A percentile compares a stretch with the other conserved stretches of the same genome.
These are phyloP conservation scores for Mortierella sp. DNA, from an alignment of 371 early-diverging fungal species.

Conservation along the genomic window DNA sequence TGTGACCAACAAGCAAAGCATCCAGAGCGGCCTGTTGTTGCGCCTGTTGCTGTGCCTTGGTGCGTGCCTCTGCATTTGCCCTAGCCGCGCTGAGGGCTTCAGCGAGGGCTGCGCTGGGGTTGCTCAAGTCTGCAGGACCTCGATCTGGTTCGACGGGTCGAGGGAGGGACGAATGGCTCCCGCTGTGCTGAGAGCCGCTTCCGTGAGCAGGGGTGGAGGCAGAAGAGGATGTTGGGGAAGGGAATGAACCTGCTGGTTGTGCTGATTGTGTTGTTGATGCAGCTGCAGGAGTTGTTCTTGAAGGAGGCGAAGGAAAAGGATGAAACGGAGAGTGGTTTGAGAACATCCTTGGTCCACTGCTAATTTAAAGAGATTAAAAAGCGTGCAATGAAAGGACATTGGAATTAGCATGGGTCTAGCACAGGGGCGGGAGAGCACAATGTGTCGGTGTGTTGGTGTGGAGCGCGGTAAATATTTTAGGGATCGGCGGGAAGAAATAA, in stretches of 20 bases:
- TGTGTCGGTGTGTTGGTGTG: background rate
- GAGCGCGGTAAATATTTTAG: background rate
- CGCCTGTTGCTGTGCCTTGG: conserved; percentile 3
- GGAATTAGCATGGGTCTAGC: background rate
- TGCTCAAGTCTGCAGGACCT: conserved; percentile 33
- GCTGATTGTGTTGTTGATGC: background rate
- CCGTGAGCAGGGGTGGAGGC: background rate
- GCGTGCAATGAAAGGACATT: background rate
- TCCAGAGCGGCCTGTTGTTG: background rate
- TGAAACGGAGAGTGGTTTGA: conserved; percentile 19
- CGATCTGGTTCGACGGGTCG: conserved; percentile 26
- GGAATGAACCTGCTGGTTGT: background rate
- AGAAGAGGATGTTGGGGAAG: conserved; percentile 3
- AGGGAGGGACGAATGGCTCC: background rate
- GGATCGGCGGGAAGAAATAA: conserved; percentile 10
- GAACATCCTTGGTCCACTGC: conserved; percentile 7
- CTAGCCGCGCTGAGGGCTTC: conserved; percentile 27
- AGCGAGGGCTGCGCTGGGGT: conserved; percentile 25
- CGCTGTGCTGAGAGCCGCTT: conserved; percentile 4
- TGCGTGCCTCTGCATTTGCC: conserved; percentile 20
- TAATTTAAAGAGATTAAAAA: background rate
- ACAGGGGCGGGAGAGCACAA: background rate
- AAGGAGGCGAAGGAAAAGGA: conserved; percentile 29
- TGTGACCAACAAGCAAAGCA: background rate
- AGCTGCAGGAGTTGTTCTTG: background rate